phyloP scores from a whole-genome alignment of 2,329 filamentous ascomycete species.

The Achaetomium macrosporum region DNA sequence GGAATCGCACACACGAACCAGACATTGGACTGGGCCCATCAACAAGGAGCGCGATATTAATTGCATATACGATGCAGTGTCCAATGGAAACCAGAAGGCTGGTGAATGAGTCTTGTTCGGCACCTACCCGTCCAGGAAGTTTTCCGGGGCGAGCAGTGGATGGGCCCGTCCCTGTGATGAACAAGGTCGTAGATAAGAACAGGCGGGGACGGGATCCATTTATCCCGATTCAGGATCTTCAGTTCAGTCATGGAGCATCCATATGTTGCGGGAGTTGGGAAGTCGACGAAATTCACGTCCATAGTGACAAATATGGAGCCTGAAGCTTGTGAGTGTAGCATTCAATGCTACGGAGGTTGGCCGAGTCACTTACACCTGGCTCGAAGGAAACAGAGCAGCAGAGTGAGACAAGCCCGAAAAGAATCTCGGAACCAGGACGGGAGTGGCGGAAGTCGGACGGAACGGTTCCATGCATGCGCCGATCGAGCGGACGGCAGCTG shows the following conservation, averaged over 20 bases:
- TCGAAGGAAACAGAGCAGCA: too few relatives aligned
- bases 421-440: background rate
- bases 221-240: background rate
- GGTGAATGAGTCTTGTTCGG: background rate
- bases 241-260: background rate
- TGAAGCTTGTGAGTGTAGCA: too few relatives aligned
- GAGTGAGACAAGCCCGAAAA: background rate
- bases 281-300: too few relatives aligned
- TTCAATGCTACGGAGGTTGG: too few relatives aligned
- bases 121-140: slow-evolving; percentile 21
- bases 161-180: background rate
- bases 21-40: too few relatives aligned
- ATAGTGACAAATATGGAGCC: too few relatives aligned
- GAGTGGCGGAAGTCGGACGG: background rate
- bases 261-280: too few relatives aligned
- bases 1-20: too few relatives aligned
- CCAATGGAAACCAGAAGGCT: slow-evolving; percentile 4
- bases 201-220: background rate
- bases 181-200: slow-evolving; percentile 3
- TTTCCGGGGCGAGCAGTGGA: background rate
- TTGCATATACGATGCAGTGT: background rate
- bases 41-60: background rate
- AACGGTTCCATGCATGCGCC: background rate
- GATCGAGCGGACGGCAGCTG: slow-evolving; percentile 5
- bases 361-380: too few relatives aligned